A percentile compares a stretch with the other conserved stretches of the same genome.
Evolutionary conservation across 768 basidiomycete genomes (phyloP).

Genomic region (Suillus sp.): DNA sequence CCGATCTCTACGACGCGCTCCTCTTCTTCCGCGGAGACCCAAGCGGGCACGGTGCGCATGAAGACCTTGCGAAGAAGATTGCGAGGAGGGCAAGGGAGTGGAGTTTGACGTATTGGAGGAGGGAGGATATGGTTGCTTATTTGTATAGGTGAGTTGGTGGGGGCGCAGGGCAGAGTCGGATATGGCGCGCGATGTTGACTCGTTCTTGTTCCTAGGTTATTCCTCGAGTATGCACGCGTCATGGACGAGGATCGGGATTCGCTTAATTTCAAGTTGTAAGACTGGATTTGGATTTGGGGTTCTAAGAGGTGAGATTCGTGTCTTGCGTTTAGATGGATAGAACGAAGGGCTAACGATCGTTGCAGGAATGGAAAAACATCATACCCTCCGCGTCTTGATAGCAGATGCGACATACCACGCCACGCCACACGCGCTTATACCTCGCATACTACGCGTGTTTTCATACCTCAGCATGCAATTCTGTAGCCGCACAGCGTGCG

Average conservation of each 20-base stretch:
- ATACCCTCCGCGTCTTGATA: not conserved
- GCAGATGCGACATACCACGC: not conserved
- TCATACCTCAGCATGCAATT: too few relatives aligned
- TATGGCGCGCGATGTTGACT: not conserved
- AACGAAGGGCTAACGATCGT: too few relatives aligned
- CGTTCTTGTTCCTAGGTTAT: conserved; percentile 34
- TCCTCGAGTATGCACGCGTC: conserved; percentile 51
- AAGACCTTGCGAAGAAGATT: conserved; percentile 54
- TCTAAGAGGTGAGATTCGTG: not conserved
- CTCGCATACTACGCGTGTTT: too few relatives aligned
- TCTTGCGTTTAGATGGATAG: not conserved
- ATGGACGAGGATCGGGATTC: conserved; percentile 46
- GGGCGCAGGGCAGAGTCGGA: not conserved
- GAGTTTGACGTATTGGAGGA: conserved; percentile 55
- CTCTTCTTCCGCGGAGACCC: conserved; percentile 69
- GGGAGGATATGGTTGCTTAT: conserved; percentile 58
- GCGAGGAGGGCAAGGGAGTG: conserved; percentile 53
- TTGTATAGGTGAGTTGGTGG: conserved; percentile 46
- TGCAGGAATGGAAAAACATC: not conserved
- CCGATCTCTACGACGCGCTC: conserved; percentile 65
- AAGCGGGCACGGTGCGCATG: conserved; percentile 60
- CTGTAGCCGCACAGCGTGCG: too few relatives aligned
- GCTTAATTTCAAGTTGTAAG: conserved; percentile 27
- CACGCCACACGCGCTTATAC: too few relatives aligned
- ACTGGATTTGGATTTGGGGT: not conserved